Percentiles rank a stretch among this genome's conserved stretches.
phyloP scores from a whole-genome alignment of 768 basidiomycete species.

The Stropharia rugosoannulata region DNA sequence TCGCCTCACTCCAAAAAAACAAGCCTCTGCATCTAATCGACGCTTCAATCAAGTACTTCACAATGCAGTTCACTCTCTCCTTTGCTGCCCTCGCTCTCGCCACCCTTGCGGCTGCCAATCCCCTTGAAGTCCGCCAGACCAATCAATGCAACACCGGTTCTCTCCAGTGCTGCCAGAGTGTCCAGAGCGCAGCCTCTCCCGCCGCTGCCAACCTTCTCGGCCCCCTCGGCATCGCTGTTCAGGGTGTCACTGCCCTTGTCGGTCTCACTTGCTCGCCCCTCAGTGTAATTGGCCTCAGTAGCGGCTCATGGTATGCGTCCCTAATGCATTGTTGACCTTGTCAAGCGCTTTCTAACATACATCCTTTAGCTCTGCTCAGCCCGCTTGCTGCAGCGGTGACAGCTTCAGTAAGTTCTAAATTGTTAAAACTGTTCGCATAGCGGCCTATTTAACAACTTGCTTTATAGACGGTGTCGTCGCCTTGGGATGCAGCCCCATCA shows the following conservation, averaged over 20 bases:
- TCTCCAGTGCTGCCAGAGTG: slow-evolving; percentile 22
- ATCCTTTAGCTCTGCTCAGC: slow-evolving; percentile 21
- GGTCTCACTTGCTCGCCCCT: slow-evolving; percentile 29
- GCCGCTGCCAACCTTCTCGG: not conserved
- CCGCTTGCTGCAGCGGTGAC: slow-evolving; percentile 32
- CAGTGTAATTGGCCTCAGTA: slow-evolving; percentile 20
- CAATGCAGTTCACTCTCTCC: slow-evolving; percentile 13
- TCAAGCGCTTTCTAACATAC: not conserved
- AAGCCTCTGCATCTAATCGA: no score
- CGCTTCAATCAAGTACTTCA: not conserved
- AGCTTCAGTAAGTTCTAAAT: slow-evolving; percentile 26
- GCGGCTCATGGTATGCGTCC: slow-evolving; percentile 20
- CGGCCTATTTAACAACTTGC: not conserved
- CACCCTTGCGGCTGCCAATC: slow-evolving; percentile 18
- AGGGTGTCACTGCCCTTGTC: slow-evolving; percentile 21
- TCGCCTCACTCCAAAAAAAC: no score
- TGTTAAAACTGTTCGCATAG: not conserved
- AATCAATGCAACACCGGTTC: slow-evolving; percentile 14
- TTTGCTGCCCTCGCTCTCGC: slow-evolving; percentile 10
- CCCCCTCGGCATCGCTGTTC: slow-evolving; percentile 11
- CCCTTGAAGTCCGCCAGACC: slow-evolving; percentile 1
- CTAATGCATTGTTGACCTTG: not conserved
- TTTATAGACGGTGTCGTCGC: slow-evolving; percentile 24
- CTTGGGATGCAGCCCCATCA: slow-evolving; percentile 27
- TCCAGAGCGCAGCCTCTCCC: not conserved